Conservation (phyloP, 306 rosid genomes). For the Alnus glutinosa region DNA sequence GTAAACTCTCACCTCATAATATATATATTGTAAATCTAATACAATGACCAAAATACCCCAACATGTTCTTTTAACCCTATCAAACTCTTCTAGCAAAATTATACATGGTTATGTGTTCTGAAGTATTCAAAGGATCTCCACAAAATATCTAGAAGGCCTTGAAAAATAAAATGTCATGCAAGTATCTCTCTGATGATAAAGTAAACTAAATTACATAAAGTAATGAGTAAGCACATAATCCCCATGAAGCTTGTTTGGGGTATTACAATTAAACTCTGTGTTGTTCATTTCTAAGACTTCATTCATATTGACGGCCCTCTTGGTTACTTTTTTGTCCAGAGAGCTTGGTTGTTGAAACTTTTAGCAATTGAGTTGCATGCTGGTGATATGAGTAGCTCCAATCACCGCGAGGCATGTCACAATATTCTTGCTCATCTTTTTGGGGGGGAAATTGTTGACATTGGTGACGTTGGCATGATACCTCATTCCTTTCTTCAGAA, state of each 20-base stretch:
- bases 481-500: conserved; percentile 41
- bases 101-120: no score
- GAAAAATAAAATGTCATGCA: neutral
- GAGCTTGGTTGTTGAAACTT: conserved; percentile 90
- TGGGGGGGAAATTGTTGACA: conserved; percentile 55
- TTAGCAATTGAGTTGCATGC: conserved; percentile 85
- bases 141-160: neutral
- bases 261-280: neutral
- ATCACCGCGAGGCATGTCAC: conserved; percentile 69
- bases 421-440: conserved; percentile 73
- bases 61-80: no score
- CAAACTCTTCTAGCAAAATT: no score
- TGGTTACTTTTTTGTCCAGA: conserved; percentile 46
- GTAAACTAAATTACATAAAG: neutral
- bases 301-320: neutral
- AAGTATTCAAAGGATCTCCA: no score
- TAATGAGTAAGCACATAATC: neutral
- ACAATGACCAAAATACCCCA: no score
- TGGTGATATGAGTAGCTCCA: conserved; percentile 67
- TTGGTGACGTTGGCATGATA: conserved; percentile 41
- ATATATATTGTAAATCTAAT: no score
- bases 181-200: neutral
- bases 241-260: neutral
- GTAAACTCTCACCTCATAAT: no score
- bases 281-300: neutral